A percentile compares a stretch with the other conserved stretches of the same genome.
These are phyloP conservation scores for Plasmodium fragile DNA, from an alignment of 169 alveolate species.

Conservation along the genomic window DNA sequence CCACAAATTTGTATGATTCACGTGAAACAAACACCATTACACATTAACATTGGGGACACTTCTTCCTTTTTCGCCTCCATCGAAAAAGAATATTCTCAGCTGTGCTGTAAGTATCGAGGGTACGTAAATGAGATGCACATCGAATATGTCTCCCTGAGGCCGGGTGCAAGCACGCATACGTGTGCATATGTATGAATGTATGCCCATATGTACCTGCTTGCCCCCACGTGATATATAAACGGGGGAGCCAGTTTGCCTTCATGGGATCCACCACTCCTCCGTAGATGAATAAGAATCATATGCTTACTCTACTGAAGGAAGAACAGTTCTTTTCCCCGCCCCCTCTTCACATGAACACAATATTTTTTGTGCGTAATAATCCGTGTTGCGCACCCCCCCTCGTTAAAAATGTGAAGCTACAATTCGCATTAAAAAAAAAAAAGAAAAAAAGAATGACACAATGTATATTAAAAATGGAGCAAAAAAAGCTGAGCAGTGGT, in stretches of 20 bases:
- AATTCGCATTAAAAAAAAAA: background rate
- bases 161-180: background rate
- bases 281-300: background rate
- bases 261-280: background rate
- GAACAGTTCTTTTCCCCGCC: constrained; percentile 4
- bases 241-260: background rate
- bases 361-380: background rate
- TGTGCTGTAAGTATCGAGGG: background rate
- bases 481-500: background rate
- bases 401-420: background rate
- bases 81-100: background rate
- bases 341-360: background rate
- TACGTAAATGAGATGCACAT: background rate
- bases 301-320: background rate
- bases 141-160: background rate
- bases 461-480: background rate
- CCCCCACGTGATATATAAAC: background rate
- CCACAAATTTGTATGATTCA: background rate
- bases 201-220: background rate
- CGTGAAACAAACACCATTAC: background rate
- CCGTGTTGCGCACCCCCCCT: background rate
- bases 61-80: background rate
- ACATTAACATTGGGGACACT: background rate
- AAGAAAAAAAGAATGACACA: background rate
- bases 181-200: background rate